phyloP scores from a whole-genome alignment of 73 alveolate species.

The Loxodes magnus region DNA sequence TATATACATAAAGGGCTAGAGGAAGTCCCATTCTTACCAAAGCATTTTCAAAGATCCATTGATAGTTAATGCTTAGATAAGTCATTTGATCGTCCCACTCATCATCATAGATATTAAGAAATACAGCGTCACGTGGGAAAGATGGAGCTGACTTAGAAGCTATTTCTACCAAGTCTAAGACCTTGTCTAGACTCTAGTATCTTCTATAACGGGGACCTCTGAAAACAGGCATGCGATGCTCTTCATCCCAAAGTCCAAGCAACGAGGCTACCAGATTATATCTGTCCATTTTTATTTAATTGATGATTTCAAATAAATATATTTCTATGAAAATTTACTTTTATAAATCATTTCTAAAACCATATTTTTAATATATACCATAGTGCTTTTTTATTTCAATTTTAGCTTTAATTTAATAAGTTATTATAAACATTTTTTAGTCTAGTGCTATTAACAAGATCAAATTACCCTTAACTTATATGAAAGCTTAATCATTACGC shows the following conservation, averaged over 20 bases:
- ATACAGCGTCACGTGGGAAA: slow-evolving; percentile 37
- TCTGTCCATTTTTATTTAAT: slow-evolving; percentile 53
- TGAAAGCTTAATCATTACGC: too few relatives aligned
- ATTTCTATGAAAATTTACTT: too few relatives aligned
- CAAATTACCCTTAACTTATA: too few relatives aligned
- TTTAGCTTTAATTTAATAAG: too few relatives aligned
- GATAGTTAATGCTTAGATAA: slow-evolving; percentile 41
- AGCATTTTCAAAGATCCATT: not conserved
- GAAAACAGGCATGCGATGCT: slow-evolving; percentile 25
- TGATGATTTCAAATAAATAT: too few relatives aligned
- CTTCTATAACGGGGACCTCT: slow-evolving; percentile 65
- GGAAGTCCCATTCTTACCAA: slow-evolving; percentile 6
- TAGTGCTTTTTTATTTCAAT: too few relatives aligned
- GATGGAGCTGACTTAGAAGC: slow-evolving; percentile 43
- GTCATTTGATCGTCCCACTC: slow-evolving; percentile 76
- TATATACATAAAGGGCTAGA: not conserved
- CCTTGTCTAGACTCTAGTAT: slow-evolving; percentile 56
- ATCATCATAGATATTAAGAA: slow-evolving; percentile 48
- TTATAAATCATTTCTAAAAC: too few relatives aligned
- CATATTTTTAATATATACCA: too few relatives aligned
- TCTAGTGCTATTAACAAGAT: too few relatives aligned
- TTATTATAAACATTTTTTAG: too few relatives aligned
- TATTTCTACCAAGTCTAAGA: slow-evolving; percentile 54
- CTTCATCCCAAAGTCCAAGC: slow-evolving; percentile 55
- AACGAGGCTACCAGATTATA: slow-evolving; percentile 39